Base-by-base conservation (phyloP, 2,329 filamentous ascomycete genomes). In the Dryadomyces quercus-mongolicae region DNA sequence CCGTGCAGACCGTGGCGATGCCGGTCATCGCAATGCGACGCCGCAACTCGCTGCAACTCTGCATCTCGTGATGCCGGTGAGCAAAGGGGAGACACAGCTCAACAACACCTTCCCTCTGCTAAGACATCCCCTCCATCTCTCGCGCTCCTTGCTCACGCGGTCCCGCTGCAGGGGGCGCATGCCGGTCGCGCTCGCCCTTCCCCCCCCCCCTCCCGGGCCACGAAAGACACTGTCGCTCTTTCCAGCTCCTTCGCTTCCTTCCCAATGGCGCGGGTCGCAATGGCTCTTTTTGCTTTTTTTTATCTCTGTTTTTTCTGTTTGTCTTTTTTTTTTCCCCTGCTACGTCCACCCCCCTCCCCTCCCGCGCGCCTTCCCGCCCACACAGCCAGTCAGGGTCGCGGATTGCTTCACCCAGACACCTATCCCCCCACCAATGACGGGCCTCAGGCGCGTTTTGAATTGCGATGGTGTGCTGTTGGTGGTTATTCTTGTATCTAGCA, bases 231-330 rank as follows among this genome's bases (percentile, higher is more conserved):
- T 42, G n/a, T 43, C 20, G 18, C 15, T 42, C 12, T 42, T 25
- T 3, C 10, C 34, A 42, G 12, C 16, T 7, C 36, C 8, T 31
- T 49, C 46, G 22, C 46, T 40, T 40, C 22, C 46, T 40, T 40
- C 22, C 49, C 49, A 43, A 51, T 51, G 49, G 49, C 49, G 49
- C 49, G 49, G 49, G 49, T 43, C 49, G 49, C 49, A 51, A 22
- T 51, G 36, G 42, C n/a, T n/a, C 42, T 40, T 40, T 40, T 40
- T 38, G 7, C 36, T 16, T 40, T 40, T 40, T 40, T 40, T 12
- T 40, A 3, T 40, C 15, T 40, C 15, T 12, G 10, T 16, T 40
- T 40, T 40, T 40, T 40, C 36, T 3, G 10, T 40, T 4, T 40
- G 10, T 40, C 15, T 40, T 12, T 9, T 40, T 12, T 40, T 12